Evolutionary conservation across 345 rosid genomes (phyloP).

Genomic region (Mangifera indica): DNA sequence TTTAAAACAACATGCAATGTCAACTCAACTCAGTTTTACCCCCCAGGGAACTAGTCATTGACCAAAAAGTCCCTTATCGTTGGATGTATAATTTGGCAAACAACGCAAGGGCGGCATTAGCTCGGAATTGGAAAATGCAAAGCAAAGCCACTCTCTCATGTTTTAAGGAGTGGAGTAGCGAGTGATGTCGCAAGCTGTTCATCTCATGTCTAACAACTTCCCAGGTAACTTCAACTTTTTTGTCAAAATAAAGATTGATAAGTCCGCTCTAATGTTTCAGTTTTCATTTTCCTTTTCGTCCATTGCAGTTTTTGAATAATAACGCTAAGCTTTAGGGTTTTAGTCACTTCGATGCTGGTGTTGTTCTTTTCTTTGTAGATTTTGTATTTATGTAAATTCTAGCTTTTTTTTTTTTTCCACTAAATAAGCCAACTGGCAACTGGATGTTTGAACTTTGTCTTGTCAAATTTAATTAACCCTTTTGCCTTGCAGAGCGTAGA

Average conservation of each 20-base stretch:
- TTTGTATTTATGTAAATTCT: background rate
- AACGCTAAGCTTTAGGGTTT: slow-evolving; percentile 5
- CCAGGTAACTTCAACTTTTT: slow-evolving; percentile 26
- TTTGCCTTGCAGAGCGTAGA: background rate
- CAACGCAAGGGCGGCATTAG: background rate
- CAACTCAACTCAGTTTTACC: too few relatives aligned
- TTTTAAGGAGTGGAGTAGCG: background rate
- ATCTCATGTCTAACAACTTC: slow-evolving; percentile 26
- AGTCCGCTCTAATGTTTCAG: background rate
- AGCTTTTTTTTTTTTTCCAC: too few relatives aligned
- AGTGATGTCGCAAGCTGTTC: slow-evolving; percentile 34
- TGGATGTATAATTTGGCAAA: background rate
- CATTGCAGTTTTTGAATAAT: background rate
- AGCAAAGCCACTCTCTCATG: background rate
- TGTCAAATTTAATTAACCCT: background rate
- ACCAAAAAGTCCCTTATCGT: too few relatives aligned
- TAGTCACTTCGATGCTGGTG: background rate
- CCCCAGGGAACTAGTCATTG: too few relatives aligned
- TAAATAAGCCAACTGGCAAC: background rate
- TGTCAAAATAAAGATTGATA: background rate
- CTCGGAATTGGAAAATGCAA: slow-evolving; percentile 15
- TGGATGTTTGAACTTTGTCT: background rate
- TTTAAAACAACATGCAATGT: too few relatives aligned
- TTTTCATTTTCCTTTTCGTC: background rate
- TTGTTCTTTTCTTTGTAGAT: background rate